Evolutionary conservation across 139 green algal species (phyloP).

Genomic region (Penium margaritaceum): DNA sequence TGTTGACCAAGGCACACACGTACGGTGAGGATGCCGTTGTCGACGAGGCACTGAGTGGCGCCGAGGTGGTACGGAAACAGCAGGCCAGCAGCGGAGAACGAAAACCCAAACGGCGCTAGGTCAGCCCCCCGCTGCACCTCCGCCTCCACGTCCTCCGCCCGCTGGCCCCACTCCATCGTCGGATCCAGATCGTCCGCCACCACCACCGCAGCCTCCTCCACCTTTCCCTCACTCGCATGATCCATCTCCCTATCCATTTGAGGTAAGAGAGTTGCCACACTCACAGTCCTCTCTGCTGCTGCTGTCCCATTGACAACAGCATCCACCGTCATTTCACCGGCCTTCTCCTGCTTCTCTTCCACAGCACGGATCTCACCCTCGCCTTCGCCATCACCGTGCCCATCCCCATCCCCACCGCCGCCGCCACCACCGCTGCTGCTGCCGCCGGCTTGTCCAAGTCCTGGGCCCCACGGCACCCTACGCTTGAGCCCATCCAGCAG

Average conservation of each 20-base stretch:
- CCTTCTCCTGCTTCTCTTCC: too few relatives aligned
- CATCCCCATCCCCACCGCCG: too few relatives aligned
- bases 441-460: too few relatives aligned
- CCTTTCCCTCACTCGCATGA: not conserved
- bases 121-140: not conserved
- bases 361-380: too few relatives aligned
- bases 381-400: too few relatives aligned
- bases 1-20: not conserved
- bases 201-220: not conserved
- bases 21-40: conserved; percentile 51
- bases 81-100: conserved; percentile 29
- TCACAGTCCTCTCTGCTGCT: too few relatives aligned
- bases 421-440: too few relatives aligned
- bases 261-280: too few relatives aligned
- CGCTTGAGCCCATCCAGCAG: too few relatives aligned
- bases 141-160: conserved; percentile 11
- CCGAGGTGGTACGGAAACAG: conserved; percentile 64
- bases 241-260: not conserved
- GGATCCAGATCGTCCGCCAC: not conserved
- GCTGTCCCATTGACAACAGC: too few relatives aligned
- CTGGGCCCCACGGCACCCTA: too few relatives aligned
- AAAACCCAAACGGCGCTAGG: conserved; percentile 1
- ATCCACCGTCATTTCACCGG: too few relatives aligned
- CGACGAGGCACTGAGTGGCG: conserved; percentile 40
- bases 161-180: conserved; percentile 17